These are phyloP conservation scores for Jackrogersella minutella DNA, from an alignment of 495 filamentous ascomycete genomes.

Conservation along the genomic window DNA sequence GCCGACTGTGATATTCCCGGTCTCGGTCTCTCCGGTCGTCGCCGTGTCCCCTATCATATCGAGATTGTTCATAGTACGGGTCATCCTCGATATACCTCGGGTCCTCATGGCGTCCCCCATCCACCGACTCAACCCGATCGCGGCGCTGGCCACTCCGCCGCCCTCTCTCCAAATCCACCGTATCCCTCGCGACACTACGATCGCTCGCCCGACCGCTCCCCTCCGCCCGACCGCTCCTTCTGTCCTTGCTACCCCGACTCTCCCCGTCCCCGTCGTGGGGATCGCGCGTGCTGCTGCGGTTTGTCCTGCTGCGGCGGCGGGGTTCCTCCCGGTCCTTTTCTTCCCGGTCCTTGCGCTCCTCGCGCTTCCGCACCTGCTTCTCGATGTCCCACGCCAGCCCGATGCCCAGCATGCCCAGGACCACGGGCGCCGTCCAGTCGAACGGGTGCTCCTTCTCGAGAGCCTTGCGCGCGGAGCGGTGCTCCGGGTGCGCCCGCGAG, in stretches of 20 bases:
- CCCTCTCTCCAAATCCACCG: conserved; percentile 12
- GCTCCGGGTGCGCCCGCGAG: conserved; percentile 45
- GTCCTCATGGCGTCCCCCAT: conserved; percentile 9
- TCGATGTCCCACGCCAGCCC: conserved; percentile 44
- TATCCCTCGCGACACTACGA: conserved; percentile 13
- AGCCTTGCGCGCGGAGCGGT: conserved; percentile 42
- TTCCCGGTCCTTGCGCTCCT: conserved; percentile 36
- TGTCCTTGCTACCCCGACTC: background rate
- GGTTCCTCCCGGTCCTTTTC: conserved; percentile 7
- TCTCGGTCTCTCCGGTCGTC: conserved; percentile 12
- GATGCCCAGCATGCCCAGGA: conserved; percentile 40
- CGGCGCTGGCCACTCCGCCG: background rate
- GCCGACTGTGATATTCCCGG: conserved; percentile 7
- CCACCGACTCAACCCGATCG: conserved; percentile 15
- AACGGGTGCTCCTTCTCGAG: conserved; percentile 40
- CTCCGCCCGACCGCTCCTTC: background rate
- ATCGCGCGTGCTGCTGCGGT: conserved; percentile 8
- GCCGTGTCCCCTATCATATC: conserved; percentile 17
- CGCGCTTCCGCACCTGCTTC: conserved; percentile 40
- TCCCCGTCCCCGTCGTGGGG: background rate
- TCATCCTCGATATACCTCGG: conserved; percentile 31
- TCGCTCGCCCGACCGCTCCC: conserved; percentile 11
- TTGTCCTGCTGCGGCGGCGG: conserved; percentile 7
- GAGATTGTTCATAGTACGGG: conserved; percentile 28
- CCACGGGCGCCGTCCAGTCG: conserved; percentile 31